phyloP scores from a whole-genome alignment of 345 rosid genomes.

The Rhizophora apiculata region DNA sequence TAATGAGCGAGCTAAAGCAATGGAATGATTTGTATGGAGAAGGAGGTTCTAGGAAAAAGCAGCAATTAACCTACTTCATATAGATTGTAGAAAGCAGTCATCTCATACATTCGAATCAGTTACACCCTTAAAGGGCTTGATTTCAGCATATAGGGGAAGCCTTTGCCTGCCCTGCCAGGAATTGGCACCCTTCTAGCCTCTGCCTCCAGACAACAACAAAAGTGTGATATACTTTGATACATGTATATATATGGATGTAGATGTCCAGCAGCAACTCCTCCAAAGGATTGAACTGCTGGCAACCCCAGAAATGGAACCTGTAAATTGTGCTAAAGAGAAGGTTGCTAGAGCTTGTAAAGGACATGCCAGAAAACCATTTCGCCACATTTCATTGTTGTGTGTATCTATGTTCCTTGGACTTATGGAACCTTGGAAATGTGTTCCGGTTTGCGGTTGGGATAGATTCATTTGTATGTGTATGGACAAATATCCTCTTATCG shows the following conservation, averaged over 20 bases:
- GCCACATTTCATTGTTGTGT: neutral
- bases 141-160: neutral
- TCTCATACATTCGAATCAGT: neutral
- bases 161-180: no score
- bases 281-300: constrained; percentile 4
- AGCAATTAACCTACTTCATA: constrained; percentile 84
- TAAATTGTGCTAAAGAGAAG: neutral
- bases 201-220: neutral
- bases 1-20: constrained; percentile 79
- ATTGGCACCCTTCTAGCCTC: no score
- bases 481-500: no score
- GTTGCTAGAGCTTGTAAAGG: neutral
- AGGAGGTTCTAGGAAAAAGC: constrained; percentile 94
- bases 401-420: constrained; percentile 14
- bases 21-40: constrained; percentile 93
- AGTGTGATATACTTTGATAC: neutral
- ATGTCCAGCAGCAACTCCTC: constrained; percentile 4
- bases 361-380: constrained; percentile 7
- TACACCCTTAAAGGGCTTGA: neutral
- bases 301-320: constrained; percentile 6
- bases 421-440: constrained; percentile 14
- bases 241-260: neutral
- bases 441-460: neutral
- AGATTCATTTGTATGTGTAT: no score
- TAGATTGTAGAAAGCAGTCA: constrained; percentile 28